Evolutionary conservation across 2,329 filamentous ascomycete species (phyloP), one percentile per base, ranked within the genome.

Genomic region (Apiospora marii): DNA sequence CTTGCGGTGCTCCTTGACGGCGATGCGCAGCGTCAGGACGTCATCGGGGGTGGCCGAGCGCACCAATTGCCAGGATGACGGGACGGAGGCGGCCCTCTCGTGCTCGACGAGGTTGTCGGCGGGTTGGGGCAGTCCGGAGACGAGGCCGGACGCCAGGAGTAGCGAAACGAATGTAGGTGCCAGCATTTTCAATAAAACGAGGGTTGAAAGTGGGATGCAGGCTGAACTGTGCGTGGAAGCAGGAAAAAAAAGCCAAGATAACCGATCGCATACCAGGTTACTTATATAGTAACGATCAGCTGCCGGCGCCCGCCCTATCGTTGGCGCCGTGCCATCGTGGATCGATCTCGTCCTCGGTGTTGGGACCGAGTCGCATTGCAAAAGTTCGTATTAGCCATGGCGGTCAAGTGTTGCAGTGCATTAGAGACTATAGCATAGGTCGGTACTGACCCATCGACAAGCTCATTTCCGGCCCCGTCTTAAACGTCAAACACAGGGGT

Each of bases 1-100:
- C 22, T 49, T 69, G 16, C 68, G 46, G 27, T 69, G 68, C 14
- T 41, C 46, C 44, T 69, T 69, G 44, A 69, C 68, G 46, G 68
- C 68, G 27, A 69, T 53, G 44, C 68, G 68, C 16, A 69, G 68
- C 12, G 24, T 69, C 68, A 69, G 49, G 19, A 53, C 19, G 22
- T 70, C 68, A 30, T 58, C 68, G 27, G 43, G 19, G 19, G 68
- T 70, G 4, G 34, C 68, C 10, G 46, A 19, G 27, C 68, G 68
- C 13, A 70, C 48, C 30, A 44, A 58, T 4, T 27, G 68, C 68
- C 68, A 70, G 8, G 48, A 70, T 0, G 19, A 10, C 6, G 48
- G 68, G 34, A 70, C 48, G 8, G 34, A 43, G 27, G 30, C 41
- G 2, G 44, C 68, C 19, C 48, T 27, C 27, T 69, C 68, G 34